A percentile compares a stretch with the other conserved stretches of the same genome.
Conservation (phyloP, 1,284 basidiomycete genomes). For the Cystobasidium pallidum region DNA sequence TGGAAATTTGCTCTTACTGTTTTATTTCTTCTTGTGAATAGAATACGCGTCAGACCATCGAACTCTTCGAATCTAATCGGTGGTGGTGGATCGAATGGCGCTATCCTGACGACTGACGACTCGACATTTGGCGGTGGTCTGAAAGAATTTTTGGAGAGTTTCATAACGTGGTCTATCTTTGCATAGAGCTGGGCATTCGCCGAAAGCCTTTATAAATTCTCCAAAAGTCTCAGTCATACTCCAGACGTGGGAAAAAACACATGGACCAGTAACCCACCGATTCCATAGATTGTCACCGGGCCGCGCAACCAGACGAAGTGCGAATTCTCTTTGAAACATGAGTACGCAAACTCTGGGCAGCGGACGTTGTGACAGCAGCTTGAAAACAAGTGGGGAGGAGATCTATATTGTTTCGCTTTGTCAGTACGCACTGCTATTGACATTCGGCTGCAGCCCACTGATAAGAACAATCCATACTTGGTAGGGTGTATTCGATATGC, state of each 20-base stretch:
- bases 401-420: slow-evolving; percentile 62
- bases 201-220: slow-evolving; percentile 65
- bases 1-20: slow-evolving; percentile 82
- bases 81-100: slow-evolving; percentile 91
- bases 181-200: slow-evolving; percentile 96
- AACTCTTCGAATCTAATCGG: slow-evolving; percentile 96
- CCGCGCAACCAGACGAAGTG: slow-evolving; percentile 83
- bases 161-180: slow-evolving; percentile 95
- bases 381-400: slow-evolving; percentile 96
- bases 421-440: not conserved
- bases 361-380: slow-evolving; percentile 92
- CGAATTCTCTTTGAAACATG: slow-evolving; percentile 99
- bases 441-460: not conserved
- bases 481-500: slow-evolving; percentile 98
- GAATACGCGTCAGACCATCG: slow-evolving; percentile 86
- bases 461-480: slow-evolving; percentile 61
- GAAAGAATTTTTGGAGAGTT: slow-evolving; percentile 95
- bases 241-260: not conserved
- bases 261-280: slow-evolving; percentile 50
- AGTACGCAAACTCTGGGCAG: slow-evolving; percentile 91
- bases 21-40: slow-evolving; percentile 91
- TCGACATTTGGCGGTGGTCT: slow-evolving; percentile 95
- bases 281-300: slow-evolving; percentile 91
- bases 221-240: slow-evolving; percentile 5
- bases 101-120: slow-evolving; percentile 85